These are phyloP conservation scores for Mrakia gelida DNA, from an alignment of 768 basidiomycete genomes.

Conservation along the genomic window DNA sequence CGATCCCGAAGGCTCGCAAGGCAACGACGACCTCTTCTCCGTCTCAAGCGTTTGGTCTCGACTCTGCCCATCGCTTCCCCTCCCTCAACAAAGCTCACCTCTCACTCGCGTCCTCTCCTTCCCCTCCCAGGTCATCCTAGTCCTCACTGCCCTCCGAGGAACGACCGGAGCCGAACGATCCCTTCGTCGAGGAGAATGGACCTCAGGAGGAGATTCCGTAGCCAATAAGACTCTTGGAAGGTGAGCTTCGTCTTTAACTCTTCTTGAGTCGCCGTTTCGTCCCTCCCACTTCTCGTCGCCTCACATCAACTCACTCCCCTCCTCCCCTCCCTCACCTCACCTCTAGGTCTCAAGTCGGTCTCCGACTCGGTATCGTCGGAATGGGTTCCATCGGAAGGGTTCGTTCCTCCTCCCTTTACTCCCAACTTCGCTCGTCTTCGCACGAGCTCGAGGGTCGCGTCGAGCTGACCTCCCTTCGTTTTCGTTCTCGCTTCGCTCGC, in stretches of 20 bases:
- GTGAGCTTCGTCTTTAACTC: not conserved
- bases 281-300: no score
- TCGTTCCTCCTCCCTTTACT: not conserved
- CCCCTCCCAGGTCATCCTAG: conserved; percentile 22
- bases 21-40: no score
- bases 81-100: not conserved
- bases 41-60: not conserved
- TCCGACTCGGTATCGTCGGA: conserved; percentile 26
- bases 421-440: not conserved
- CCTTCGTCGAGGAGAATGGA: conserved; percentile 29
- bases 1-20: no score
- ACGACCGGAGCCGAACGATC: conserved; percentile 28
- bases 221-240: conserved; percentile 27
- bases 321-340: no score
- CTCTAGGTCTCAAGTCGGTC: conserved; percentile 23
- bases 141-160: conserved; percentile 21
- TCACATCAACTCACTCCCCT: no score
- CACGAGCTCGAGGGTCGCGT: not conserved
- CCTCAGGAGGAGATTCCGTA: not conserved
- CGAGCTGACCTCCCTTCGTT: not conserved
- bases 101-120: no score
- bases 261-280: not conserved
- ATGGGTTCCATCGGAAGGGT: conserved; percentile 28
- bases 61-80: not conserved
- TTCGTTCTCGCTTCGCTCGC: not conserved